Base-by-base conservation (phyloP, 768 basidiomycete species). In the Tricholomella constricta region DNA sequence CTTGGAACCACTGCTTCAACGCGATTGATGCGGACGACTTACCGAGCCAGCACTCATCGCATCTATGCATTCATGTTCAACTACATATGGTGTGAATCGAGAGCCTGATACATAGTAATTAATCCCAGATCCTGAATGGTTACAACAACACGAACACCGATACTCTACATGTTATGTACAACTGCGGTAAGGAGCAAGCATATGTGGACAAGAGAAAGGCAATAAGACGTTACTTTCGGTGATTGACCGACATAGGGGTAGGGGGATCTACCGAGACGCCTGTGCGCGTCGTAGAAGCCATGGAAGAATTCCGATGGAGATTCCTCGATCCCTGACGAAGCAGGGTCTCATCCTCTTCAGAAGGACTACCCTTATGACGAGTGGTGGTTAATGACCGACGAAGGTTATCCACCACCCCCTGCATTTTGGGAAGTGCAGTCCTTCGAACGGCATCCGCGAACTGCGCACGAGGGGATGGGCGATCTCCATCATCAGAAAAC, bases 361-460 rank as follows among this genome's bases (percentile, higher is more conserved):
- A 14, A 12, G 35, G 1, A 2, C 17, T 15, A 2, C 36, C 17
- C 22, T 43, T 42, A 8, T 69, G 80, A 25, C 73, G 70, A 22
- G 70, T 69, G 11, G 78, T 79, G 17, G 76, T 78, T 7, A 72
- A 56, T 1, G 72, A 73, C 37, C 72, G 62, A 26, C 69, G 65
- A 27, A 78, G 55, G 38, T 61, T 59, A 34, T 68, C 62, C 22
- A 75, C 73, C 6, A 74, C 70, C 1, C 62, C 66, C 40, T 68
- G 66, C 62, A 84, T 69, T 59, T 70, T 74, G 10, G 73, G 78
- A 6, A 78, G 41, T 20, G 74, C 62, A 15, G 68, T 61, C 38
- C 64, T 67, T 1, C 70, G 62, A 22, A 67, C 68, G 15, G 72
- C 64, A 45, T 72, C 62, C 11, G 65, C 60, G 59, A 73, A 63